phyloP scores from a whole-genome alignment of 768 basidiomycete genomes.

The Collybia nuda region DNA sequence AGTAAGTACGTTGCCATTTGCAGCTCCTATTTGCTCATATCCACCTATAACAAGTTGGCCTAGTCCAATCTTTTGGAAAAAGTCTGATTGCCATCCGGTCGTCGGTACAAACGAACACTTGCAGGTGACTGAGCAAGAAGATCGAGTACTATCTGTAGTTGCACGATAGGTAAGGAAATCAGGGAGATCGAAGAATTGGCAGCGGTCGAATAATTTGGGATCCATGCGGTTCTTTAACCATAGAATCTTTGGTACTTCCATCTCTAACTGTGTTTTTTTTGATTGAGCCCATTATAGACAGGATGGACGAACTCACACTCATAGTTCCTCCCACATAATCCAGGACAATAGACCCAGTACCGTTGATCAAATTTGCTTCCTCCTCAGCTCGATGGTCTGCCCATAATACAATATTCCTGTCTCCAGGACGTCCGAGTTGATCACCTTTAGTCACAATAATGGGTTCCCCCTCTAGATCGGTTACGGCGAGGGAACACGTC shows the following conservation, averaged over 20 bases:
- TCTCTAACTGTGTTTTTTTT: slow-evolving; percentile 69
- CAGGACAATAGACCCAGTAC: slow-evolving; percentile 78
- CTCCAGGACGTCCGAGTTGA: slow-evolving; percentile 60
- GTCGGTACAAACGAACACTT: slow-evolving; percentile 92
- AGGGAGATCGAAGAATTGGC: slow-evolving; percentile 91
- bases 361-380: slow-evolving; percentile 90
- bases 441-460: slow-evolving; percentile 72
- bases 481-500: slow-evolving; percentile 93
- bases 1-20: slow-evolving; percentile 64
- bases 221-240: slow-evolving; percentile 95
- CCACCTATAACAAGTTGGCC: slow-evolving; percentile 63
- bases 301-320: slow-evolving; percentile 57
- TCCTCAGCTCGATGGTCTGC: slow-evolving; percentile 94
- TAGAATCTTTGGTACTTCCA: slow-evolving; percentile 97
- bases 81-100: slow-evolving; percentile 85
- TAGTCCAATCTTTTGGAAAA: slow-evolving; percentile 86
- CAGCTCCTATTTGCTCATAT: slow-evolving; percentile 75
- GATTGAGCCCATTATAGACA: not conserved
- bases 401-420: slow-evolving; percentile 92
- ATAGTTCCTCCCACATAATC: slow-evolving; percentile 96
- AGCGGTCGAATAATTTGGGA: slow-evolving; percentile 62
- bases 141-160: slow-evolving; percentile 72
- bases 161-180: slow-evolving; percentile 95
- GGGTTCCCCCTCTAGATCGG: slow-evolving; percentile 70
- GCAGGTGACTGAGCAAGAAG: slow-evolving; percentile 92